Evolutionary conservation across 371 early-diverging fungal species (phyloP).

Genomic region (Mortierella sp.): DNA sequence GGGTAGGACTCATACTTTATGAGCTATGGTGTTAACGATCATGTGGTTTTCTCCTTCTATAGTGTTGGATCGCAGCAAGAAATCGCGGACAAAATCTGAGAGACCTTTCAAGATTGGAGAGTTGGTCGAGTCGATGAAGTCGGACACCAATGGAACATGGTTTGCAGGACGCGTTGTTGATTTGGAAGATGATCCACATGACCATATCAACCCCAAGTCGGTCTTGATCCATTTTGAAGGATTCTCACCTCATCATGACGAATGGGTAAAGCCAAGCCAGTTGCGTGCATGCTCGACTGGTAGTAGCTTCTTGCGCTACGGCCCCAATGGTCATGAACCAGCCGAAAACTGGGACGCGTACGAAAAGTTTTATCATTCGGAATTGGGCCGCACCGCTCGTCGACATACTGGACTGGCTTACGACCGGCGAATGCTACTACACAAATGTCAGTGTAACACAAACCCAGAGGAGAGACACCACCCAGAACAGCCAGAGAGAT

Average conservation of each 20-base stretch:
- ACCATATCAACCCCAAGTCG: constrained; percentile 52
- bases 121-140: constrained; percentile 51
- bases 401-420: constrained; percentile 70
- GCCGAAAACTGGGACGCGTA: constrained; percentile 65
- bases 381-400: constrained; percentile 57
- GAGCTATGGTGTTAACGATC: neutral
- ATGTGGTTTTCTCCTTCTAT: neutral
- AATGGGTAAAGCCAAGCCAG: constrained; percentile 64
- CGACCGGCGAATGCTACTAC: constrained; percentile 66
- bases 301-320: constrained; percentile 57
- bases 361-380: constrained; percentile 64
- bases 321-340: constrained; percentile 63
- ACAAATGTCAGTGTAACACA: constrained; percentile 69
- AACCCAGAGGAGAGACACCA: constrained; percentile 62
- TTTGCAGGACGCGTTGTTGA: constrained; percentile 49
- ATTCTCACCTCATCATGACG: constrained; percentile 69
- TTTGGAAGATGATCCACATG: constrained; percentile 52
- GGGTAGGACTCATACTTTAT: too few relatives aligned
- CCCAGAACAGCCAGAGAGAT: constrained; percentile 73
- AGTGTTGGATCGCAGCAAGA: constrained; percentile 29
- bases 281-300: constrained; percentile 52
- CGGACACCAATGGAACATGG: constrained; percentile 54
- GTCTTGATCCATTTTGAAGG: constrained; percentile 72
- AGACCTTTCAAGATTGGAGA: constrained; percentile 55
- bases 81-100: constrained; percentile 31